Percentiles rank a stretch among this genome's conserved stretches.
Evolutionary conservation across 768 basidiomycete genomes (phyloP).

Genomic region (Hortiboletus campestris): DNA sequence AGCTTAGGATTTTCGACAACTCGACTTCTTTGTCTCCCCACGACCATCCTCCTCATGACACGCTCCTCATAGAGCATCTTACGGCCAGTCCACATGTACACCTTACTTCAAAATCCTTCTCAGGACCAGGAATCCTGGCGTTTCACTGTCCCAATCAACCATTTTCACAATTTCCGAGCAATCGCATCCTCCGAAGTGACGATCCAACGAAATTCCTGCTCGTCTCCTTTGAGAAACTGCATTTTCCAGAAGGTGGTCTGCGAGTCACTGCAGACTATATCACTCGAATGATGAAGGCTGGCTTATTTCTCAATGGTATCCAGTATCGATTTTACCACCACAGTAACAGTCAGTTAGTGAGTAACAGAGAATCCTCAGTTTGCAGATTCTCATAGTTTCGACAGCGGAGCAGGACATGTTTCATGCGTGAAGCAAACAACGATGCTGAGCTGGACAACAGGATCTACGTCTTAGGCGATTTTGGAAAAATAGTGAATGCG

Average conservation of each 20-base stretch:
- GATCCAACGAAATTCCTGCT: slow-evolving; percentile 57
- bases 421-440: slow-evolving; percentile 50
- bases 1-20: neutral
- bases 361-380: neutral
- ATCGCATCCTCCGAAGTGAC: slow-evolving; percentile 58
- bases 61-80: neutral
- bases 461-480: slow-evolving; percentile 59
- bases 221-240: slow-evolving; percentile 49
- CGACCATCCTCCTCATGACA: neutral
- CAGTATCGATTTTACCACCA: slow-evolving; percentile 73
- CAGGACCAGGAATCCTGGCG: slow-evolving; percentile 54
- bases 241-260: slow-evolving; percentile 53
- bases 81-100: slow-evolving; percentile 18
- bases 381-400: neutral
- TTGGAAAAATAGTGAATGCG: slow-evolving; percentile 57
- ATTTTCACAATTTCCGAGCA: slow-evolving; percentile 48
- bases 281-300: slow-evolving; percentile 49
- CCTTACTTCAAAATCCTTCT: slow-evolving; percentile 39
- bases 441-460: slow-evolving; percentile 58
- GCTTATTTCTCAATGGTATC: slow-evolving; percentile 53
- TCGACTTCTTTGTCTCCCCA: neutral
- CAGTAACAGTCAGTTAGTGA: slow-evolving; percentile 67
- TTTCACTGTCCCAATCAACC: slow-evolving; percentile 39
- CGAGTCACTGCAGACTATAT: slow-evolving; percentile 55
- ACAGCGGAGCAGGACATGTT: slow-evolving; percentile 63